These are phyloP conservation scores for Durio zibethinus DNA, from an alignment of 345 rosid species.

Conservation along the genomic window DNA sequence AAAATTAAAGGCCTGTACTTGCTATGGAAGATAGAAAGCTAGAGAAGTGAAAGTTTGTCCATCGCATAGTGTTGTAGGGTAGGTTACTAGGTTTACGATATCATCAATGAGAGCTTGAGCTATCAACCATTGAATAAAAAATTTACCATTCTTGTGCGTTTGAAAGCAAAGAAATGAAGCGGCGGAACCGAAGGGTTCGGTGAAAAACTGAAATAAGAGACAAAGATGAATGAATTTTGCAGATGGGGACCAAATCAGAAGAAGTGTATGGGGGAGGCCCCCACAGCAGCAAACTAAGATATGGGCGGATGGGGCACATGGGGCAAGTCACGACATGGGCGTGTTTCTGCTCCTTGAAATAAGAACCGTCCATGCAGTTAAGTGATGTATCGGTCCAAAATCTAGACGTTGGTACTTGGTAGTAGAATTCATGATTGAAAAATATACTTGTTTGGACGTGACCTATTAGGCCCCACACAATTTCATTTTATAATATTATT, in stretches of 20 bases:
- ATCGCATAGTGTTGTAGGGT: neutral
- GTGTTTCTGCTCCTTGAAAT: neutral
- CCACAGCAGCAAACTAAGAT: neutral
- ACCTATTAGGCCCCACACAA: neutral
- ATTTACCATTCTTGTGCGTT: no score
- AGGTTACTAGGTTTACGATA: no score
- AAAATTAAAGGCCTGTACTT: neutral
- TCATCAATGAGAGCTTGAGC: neutral
- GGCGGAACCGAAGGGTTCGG: neutral
- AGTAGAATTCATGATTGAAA: neutral
- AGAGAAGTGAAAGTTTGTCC: neutral
- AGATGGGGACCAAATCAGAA: neutral
- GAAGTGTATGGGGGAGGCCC: neutral
- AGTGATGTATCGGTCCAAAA: constrained; percentile 7
- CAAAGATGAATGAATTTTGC: no score
- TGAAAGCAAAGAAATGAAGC: no score
- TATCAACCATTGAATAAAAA: no score
- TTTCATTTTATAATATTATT: neutral
- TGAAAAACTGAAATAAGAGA: neutral
- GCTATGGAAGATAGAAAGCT: neutral
- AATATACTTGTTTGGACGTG: constrained; percentile 17
- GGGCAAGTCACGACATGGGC: constrained; percentile 5
- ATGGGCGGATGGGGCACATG: neutral
- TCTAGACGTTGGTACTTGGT: neutral
- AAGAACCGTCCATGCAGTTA: constrained; percentile 28